Conservation (phyloP, 1,284 basidiomycete species). For the Agaricales sp. region DNA sequence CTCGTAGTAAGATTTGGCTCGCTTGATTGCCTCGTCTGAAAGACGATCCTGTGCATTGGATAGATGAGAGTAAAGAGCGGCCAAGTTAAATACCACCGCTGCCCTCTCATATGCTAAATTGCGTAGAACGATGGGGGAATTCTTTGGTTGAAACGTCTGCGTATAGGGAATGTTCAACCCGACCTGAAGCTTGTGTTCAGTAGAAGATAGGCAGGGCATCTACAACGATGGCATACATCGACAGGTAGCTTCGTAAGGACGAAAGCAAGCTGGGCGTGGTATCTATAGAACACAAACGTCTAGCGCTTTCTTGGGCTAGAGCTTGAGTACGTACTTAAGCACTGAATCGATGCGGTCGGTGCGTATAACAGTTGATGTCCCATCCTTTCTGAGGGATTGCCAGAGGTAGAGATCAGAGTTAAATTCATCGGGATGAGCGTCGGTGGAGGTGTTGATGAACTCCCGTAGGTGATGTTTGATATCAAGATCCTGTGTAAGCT, state of each 20-base stretch:
- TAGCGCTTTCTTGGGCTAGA: slow-evolving; percentile 6
- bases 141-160: slow-evolving; percentile 50
- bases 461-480: slow-evolving; percentile 50
- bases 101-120: slow-evolving; percentile 76
- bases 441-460: slow-evolving; percentile 65
- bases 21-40: slow-evolving; percentile 67
- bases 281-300: slow-evolving; percentile 38
- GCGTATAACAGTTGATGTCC: slow-evolving; percentile 48
- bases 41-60: slow-evolving; percentile 60
- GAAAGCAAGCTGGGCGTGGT: slow-evolving; percentile 80
- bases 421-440: slow-evolving; percentile 87
- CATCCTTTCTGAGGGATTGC: slow-evolving; percentile 59
- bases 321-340: slow-evolving; percentile 31
- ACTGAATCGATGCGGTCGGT: slow-evolving; percentile 37
- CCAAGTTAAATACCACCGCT: slow-evolving; percentile 75
- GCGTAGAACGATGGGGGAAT: slow-evolving; percentile 52
- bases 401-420: slow-evolving; percentile 69
- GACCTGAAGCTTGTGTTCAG: slow-evolving; percentile 41
- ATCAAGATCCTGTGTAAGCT: slow-evolving; percentile 54
- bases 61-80: slow-evolving; percentile 70
- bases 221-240: slow-evolving; percentile 20
- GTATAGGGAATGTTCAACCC: slow-evolving; percentile 69
- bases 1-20: slow-evolving; percentile 63
- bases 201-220: slow-evolving; percentile 5
- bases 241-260: slow-evolving; percentile 44